Conservation (phyloP, 164 flowering plant species). For the Aristolochia contorta region DNA sequence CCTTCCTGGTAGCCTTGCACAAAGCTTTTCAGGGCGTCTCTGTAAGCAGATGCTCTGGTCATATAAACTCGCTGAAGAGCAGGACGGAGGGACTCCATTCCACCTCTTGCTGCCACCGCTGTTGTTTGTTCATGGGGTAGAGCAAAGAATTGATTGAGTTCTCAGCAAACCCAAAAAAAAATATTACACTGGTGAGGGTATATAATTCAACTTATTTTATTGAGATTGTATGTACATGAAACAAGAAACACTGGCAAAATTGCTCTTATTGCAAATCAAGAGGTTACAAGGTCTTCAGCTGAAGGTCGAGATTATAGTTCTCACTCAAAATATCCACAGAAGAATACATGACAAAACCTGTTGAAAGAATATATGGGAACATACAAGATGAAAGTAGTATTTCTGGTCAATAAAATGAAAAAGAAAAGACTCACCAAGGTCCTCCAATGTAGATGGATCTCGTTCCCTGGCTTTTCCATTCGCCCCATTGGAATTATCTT, state of each 20-base stretch:
- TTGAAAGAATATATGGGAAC: no score
- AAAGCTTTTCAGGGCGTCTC: slow-evolving; percentile 78
- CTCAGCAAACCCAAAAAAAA: not conserved
- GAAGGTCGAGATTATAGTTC: no score
- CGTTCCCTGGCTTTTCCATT: slow-evolving; percentile 21
- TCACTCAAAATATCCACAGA: no score
- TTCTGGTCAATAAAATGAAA: not conserved
- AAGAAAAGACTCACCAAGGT: slow-evolving; percentile 49
- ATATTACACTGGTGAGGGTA: not conserved
- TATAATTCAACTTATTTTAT: not conserved
- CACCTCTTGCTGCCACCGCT: slow-evolving; percentile 98
- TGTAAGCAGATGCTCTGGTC: slow-evolving; percentile 83
- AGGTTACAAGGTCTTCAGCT: no score
- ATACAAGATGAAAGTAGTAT: no score
- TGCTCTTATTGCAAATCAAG: no score
- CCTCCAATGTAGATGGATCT: slow-evolving; percentile 73
- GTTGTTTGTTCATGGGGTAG: slow-evolving; percentile 17
- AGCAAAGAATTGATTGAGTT: not conserved
- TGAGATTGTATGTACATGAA: no score
- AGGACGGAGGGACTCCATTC: slow-evolving; percentile 86
- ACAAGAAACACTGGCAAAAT: no score
- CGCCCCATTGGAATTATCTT: slow-evolving; percentile 17
- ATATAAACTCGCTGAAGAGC: slow-evolving; percentile 82
- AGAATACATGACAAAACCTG: no score
- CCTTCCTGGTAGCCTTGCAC: slow-evolving; percentile 89